These are phyloP conservation scores for Tricharina praecox DNA, from an alignment of 495 filamentous ascomycete genomes.

Conservation along the genomic window DNA sequence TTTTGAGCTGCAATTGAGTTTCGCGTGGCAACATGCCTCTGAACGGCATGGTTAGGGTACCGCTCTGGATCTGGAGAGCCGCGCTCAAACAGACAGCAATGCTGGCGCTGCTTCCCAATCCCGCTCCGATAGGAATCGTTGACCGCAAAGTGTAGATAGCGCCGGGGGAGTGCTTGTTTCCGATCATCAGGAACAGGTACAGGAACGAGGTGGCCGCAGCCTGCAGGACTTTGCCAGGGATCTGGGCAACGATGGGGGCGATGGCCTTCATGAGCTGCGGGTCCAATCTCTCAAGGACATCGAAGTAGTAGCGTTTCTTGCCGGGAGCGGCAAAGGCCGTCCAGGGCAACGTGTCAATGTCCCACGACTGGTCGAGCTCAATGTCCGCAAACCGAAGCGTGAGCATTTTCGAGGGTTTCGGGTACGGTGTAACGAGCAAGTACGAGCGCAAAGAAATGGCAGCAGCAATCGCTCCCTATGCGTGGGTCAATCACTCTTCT, in stretches of 20 bases:
- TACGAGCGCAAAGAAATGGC: slow-evolving; percentile 90
- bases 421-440: slow-evolving; percentile 77
- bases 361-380: slow-evolving; percentile 71
- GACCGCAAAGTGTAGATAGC: slow-evolving; percentile 84
- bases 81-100: slow-evolving; percentile 79
- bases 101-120: slow-evolving; percentile 81
- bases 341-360: slow-evolving; percentile 83
- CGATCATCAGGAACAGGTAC: slow-evolving; percentile 81
- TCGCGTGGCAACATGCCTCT: slow-evolving; percentile 70
- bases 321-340: slow-evolving; percentile 51
- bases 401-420: slow-evolving; percentile 68
- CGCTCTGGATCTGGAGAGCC: slow-evolving; percentile 73
- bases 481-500: not conserved
- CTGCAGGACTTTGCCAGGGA: slow-evolving; percentile 72
- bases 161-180: slow-evolving; percentile 55
- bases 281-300: slow-evolving; percentile 70
- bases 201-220: slow-evolving; percentile 68
- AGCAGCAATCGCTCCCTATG: slow-evolving; percentile 72
- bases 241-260: slow-evolving; percentile 50
- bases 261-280: slow-evolving; percentile 59
- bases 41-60: slow-evolving; percentile 72
- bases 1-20: slow-evolving; percentile 67
- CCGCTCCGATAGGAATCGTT: slow-evolving; percentile 82
- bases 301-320: slow-evolving; percentile 88
- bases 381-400: slow-evolving; percentile 80